phyloP scores from a whole-genome alignment of 768 basidiomycete species.

The Serendipita sp. region DNA sequence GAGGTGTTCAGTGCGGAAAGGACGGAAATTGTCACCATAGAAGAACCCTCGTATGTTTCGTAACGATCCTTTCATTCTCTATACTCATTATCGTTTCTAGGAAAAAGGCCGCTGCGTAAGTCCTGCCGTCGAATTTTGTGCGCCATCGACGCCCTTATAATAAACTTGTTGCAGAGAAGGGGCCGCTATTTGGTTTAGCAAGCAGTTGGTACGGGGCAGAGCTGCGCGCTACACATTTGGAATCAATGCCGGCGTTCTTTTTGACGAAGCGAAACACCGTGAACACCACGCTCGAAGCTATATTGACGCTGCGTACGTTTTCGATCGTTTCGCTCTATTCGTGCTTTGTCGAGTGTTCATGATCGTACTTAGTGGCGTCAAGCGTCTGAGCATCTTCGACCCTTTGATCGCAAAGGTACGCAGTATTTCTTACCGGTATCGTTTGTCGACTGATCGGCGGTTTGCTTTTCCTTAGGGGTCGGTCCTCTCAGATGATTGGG shows the following conservation, averaged over 20 bases:
- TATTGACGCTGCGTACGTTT: background rate
- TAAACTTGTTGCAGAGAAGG: background rate
- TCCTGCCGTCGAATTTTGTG: too few species aligned
- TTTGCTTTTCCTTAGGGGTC: background rate
- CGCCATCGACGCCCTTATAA: too few species aligned
- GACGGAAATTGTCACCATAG: background rate
- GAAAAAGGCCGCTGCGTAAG: slow-evolving; percentile 6
- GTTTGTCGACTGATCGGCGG: background rate
- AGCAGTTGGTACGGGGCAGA: background rate
- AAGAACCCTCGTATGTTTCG: slow-evolving; percentile 4
- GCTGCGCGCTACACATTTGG: background rate
- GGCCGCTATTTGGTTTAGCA: background rate
- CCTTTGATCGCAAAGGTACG: background rate
- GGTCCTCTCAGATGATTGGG: background rate
- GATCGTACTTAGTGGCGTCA: background rate
- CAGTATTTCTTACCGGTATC: background rate
- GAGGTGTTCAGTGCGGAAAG: too few species aligned
- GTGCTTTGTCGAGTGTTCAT: background rate
- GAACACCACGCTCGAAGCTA: background rate
- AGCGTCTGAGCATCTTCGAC: background rate
- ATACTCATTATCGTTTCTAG: background rate
- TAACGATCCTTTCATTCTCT: background rate
- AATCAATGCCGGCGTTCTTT: background rate
- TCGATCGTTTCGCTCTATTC: background rate
- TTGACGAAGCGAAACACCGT: background rate